Conservation (phyloP, 352 stramenopile genomes). For the Pythium biforme region DNA sequence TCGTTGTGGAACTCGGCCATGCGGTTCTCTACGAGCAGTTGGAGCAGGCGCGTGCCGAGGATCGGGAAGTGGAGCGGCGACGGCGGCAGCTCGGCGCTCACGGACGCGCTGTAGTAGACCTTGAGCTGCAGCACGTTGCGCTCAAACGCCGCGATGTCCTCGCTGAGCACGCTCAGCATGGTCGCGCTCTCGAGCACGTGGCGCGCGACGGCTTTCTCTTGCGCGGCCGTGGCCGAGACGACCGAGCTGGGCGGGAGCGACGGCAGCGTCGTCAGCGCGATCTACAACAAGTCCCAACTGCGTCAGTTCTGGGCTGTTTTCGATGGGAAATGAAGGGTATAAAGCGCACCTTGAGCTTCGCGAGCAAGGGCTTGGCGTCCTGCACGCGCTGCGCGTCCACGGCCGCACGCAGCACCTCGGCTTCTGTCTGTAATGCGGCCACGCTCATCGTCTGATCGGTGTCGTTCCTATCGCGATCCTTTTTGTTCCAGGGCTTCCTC, state of each 20-base stretch:
- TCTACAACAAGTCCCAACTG: slow-evolving; percentile 37
- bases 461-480: not conserved
- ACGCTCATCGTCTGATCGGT: slow-evolving; percentile 31
- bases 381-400: slow-evolving; percentile 48
- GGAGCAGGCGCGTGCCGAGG: slow-evolving; percentile 86
- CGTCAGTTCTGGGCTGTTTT: slow-evolving; percentile 6
- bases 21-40: slow-evolving; percentile 90
- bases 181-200: slow-evolving; percentile 90
- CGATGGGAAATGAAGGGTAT: not conserved
- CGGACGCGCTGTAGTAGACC: slow-evolving; percentile 68
- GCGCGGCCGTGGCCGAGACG: slow-evolving; percentile 45
- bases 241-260: slow-evolving; percentile 73
- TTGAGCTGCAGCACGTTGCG: slow-evolving; percentile 90
- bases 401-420: slow-evolving; percentile 55
- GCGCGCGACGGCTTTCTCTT: slow-evolving; percentile 75
- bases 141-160: slow-evolving; percentile 86
- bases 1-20: slow-evolving; percentile 94
- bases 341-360: slow-evolving; percentile 59
- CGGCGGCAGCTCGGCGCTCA: slow-evolving; percentile 39
- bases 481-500: not conserved
- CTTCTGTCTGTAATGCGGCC: slow-evolving; percentile 56
- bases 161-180: slow-evolving; percentile 80
- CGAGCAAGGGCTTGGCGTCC: slow-evolving; percentile 45
- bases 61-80: slow-evolving; percentile 86
- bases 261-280: slow-evolving; percentile 79